Evolutionary conservation across 148 eudicot species (phyloP), one percentile per base, ranked within the genome.

Genomic region (Mesembryanthemum crystallinum): DNA sequence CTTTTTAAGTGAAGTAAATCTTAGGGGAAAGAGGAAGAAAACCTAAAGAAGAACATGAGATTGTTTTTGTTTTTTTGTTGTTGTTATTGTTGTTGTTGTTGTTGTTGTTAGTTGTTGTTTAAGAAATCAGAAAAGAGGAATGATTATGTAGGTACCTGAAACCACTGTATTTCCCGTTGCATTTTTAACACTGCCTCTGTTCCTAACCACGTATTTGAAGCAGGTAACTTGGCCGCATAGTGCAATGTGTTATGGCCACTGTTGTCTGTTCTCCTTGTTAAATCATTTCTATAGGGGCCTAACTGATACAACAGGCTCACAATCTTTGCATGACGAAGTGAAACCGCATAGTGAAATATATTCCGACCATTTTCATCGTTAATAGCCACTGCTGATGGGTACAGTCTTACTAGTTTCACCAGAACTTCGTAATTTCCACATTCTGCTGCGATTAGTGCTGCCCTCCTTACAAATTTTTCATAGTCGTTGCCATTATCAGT

Each of bases 111-210:
- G n/a, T n/a, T n/a, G n/a, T n/a, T n/a, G n/a, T n/a, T n/a, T n/a
- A 47, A 11, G 52, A 13, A 47, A 8, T 28, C 4, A 21, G 57
- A 69, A 33, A 35, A 10, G 11, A 35, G 35, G 30, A 20, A 51
- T 32, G 65, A 47, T 13, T n/a, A 45, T 45, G 1, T 8, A 32
- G n/a, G n/a, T 73, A 73, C 76, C 76, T 73, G 59, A 45, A 60
- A 73, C 76, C 76, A 73, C 47, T 73, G 76, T 68, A 73, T 73
- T 61, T 73, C 76, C 27, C 68, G 76, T 66, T 73, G 76, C 76
- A 73, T 73, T 62, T 73, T 54, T 27, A 67, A 62, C 9, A 67
- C 76, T 3, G 76, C 57, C 11, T 66, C 76, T 10, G 47, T 61
- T 43, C 68, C 68, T 27, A 61, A 62, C 68, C 59, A 28, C 12